A percentile compares a stretch with the other conserved stretches of the same genome.
These are phyloP conservation scores for Nowakowskiella sp. DNA, from an alignment of 192 early-diverging fungal genomes.

Conservation along the genomic window DNA sequence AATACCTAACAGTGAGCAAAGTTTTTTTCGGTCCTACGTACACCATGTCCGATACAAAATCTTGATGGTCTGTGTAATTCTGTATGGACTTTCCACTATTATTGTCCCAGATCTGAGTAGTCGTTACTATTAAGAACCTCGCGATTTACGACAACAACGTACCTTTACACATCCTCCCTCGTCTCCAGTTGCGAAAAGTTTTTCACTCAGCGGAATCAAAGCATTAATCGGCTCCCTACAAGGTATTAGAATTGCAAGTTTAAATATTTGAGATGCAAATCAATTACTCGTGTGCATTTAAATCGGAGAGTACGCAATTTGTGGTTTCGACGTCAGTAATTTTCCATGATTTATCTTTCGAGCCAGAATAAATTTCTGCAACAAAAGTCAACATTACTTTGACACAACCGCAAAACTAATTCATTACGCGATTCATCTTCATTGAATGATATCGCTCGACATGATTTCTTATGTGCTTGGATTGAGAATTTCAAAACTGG, in stretches of 20 bases:
- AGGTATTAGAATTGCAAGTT: neutral
- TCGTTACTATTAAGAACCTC: constrained; percentile 8
- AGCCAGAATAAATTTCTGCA: constrained; percentile 70
- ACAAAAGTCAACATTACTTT: no score
- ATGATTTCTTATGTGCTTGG: no score
- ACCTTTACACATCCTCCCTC: constrained; percentile 83
- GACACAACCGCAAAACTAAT: no score
- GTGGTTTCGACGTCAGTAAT: constrained; percentile 70
- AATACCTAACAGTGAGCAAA: constrained; percentile 63
- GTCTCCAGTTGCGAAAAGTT: constrained; percentile 84
- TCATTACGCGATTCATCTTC: no score
- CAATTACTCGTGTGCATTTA: constrained; percentile 76
- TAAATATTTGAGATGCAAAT: constrained; percentile 1
- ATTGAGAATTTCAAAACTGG: no score
- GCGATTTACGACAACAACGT: neutral
- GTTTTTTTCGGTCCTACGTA: constrained; percentile 65
- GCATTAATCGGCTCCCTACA: constrained; percentile 71
- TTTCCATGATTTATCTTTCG: constrained; percentile 78
- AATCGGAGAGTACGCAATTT: constrained; percentile 57
- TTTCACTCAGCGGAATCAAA: constrained; percentile 61
- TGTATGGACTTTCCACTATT: constrained; percentile 65
- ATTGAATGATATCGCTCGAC: no score
- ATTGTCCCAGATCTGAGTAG: constrained; percentile 79
- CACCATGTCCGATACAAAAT: constrained; percentile 85
- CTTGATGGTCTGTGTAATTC: constrained; percentile 77